Evolutionary conservation across 2,329 filamentous ascomycete genomes (phyloP).

Genomic region (Daldinia eschscholtzii): DNA sequence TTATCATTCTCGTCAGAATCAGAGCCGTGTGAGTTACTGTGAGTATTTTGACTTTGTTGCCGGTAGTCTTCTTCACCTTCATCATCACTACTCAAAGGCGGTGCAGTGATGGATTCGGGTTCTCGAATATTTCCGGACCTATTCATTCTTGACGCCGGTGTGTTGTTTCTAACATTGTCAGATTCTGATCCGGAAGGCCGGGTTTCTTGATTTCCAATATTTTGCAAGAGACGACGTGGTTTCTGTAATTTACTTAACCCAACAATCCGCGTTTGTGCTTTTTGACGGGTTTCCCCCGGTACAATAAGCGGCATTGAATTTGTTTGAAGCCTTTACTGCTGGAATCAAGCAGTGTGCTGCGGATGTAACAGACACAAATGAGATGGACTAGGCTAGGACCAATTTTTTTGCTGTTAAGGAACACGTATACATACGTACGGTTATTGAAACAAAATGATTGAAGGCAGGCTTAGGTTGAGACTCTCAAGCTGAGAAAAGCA

Average conservation of each 20-base stretch:
- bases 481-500: constrained; percentile 20
- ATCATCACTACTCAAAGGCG: constrained; percentile 47
- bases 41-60: constrained; percentile 4
- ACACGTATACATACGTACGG: constrained; percentile 5
- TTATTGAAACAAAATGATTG: neutral
- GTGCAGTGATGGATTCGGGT: constrained; percentile 45
- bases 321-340: constrained; percentile 1
- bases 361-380: constrained; percentile 1
- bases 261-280: constrained; percentile 3
- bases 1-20: constrained; percentile 46
- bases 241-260: constrained; percentile 39
- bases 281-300: neutral
- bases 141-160: constrained; percentile 31
- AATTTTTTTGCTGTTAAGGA: neutral
- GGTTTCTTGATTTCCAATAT: constrained; percentile 25
- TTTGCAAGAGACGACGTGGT: constrained; percentile 31
- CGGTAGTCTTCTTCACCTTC: constrained; percentile 38
- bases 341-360: neutral
- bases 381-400: neutral
- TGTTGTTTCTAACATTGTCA: constrained; percentile 9
- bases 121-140: constrained; percentile 32
- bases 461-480: constrained; percentile 7
- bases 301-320: constrained; percentile 27
- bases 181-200: constrained; percentile 16
- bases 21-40: constrained; percentile 35